phyloP scores from a whole-genome alignment of 2,329 filamentous ascomycete genomes.

The Grosmannia huntii region DNA sequence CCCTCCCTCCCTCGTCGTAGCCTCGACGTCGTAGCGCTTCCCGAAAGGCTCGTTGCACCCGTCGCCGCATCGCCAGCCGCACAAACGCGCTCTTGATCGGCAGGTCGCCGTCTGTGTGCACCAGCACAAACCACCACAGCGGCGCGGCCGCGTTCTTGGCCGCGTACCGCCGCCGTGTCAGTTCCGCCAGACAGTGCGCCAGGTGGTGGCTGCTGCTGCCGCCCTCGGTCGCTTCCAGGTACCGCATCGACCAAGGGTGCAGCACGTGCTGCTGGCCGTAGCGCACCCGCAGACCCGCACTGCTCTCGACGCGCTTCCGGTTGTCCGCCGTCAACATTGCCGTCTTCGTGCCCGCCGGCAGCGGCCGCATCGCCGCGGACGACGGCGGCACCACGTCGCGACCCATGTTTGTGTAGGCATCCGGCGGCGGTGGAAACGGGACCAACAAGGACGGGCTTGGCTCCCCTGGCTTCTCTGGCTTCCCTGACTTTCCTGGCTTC shows the following conservation, averaged over 20 bases:
- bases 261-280: conserved; percentile 15
- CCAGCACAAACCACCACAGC: conserved; percentile 11
- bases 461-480: too few species aligned
- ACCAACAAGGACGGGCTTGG: too few species aligned
- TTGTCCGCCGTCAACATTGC: neutral
- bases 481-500: too few species aligned
- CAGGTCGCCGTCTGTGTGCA: neutral
- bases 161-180: conserved; percentile 18
- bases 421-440: neutral
- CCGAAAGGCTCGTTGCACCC: conserved; percentile 11
- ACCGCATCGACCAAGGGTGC: conserved; percentile 14
- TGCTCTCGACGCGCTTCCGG: neutral
- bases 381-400: conserved; percentile 13
- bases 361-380: conserved; percentile 2
- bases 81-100: neutral
- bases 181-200: conserved; percentile 12
- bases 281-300: conserved; percentile 1
- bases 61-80: conserved; percentile 4
- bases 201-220: neutral
- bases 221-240: conserved; percentile 14
- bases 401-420: conserved; percentile 1
- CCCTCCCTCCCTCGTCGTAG: conserved; percentile 12
- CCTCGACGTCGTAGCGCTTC: conserved; percentile 13
- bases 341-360: neutral
- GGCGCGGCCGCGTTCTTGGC: conserved; percentile 13